A percentile compares a stretch with the other conserved stretches of the same genome.
phyloP scores from a whole-genome alignment of 148 eudicot genomes.

The Suaeda aralocaspica region DNA sequence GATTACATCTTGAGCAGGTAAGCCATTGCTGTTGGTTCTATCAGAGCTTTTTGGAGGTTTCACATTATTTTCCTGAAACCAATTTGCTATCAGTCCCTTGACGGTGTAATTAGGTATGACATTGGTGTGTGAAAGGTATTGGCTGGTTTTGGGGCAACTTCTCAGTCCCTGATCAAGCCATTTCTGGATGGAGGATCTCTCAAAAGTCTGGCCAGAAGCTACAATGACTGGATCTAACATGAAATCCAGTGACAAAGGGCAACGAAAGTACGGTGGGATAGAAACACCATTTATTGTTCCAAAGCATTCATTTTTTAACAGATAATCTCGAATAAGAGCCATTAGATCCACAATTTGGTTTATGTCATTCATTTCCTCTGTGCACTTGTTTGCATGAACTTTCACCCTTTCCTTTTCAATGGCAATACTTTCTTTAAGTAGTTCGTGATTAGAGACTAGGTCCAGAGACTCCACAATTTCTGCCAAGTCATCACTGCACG shows the following conservation, averaged over 20 bases:
- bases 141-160: constrained; percentile 71
- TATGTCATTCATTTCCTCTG: constrained; percentile 41
- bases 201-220: constrained; percentile 91
- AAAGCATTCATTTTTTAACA: constrained; percentile 45
- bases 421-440: constrained; percentile 69
- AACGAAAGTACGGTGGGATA: constrained; percentile 72
- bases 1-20: constrained; percentile 38
- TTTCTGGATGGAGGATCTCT: constrained; percentile 64
- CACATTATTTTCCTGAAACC: constrained; percentile 71
- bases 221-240: constrained; percentile 92
- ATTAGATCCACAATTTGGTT: constrained; percentile 44
- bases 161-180: constrained; percentile 75
- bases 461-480: constrained; percentile 50
- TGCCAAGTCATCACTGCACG: constrained; percentile 33
- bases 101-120: constrained; percentile 80
- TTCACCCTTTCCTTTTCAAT: constrained; percentile 70
- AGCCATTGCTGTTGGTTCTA: constrained; percentile 10
- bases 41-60: constrained; percentile 27
- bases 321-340: constrained; percentile 46
- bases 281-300: constrained; percentile 44
- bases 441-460: constrained; percentile 51
- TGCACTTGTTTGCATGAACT: constrained; percentile 32
- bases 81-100: constrained; percentile 75
- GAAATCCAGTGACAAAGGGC: constrained; percentile 75
- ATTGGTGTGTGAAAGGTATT: constrained; percentile 58